These are phyloP conservation scores for Linum lewisii DNA, from an alignment of 345 rosid genomes.

Conservation along the genomic window DNA sequence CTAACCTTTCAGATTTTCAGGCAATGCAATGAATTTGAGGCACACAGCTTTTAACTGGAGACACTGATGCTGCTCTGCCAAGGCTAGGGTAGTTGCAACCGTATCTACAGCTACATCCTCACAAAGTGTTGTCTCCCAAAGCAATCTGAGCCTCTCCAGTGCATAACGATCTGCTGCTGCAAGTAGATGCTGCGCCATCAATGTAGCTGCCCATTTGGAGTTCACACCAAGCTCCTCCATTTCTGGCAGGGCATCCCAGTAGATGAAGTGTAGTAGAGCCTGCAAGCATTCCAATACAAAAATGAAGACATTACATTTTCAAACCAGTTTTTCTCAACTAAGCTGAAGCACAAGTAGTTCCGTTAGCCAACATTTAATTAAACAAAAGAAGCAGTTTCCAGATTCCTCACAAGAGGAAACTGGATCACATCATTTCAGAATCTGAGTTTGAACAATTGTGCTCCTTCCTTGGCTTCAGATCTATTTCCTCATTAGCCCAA, in stretches of 20 bases:
- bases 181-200: conserved; percentile 27
- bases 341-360: background rate
- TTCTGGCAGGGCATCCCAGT: conserved; percentile 25
- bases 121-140: conserved; percentile 23
- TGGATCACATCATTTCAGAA: background rate
- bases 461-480: background rate
- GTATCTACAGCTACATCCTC: conserved; percentile 26
- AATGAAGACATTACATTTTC: conserved; percentile 7
- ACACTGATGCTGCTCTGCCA: conserved; percentile 32
- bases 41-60: conserved; percentile 24
- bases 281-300: conserved; percentile 7
- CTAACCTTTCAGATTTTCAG: conserved; percentile 24
- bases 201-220: conserved; percentile 18
- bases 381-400: background rate
- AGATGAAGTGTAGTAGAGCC: conserved; percentile 26
- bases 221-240: conserved; percentile 18
- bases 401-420: background rate
- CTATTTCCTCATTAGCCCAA: conserved; percentile 5
- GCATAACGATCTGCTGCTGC: conserved; percentile 28
- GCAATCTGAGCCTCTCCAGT: conserved; percentile 25
- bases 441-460: background rate
- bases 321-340: background rate
- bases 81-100: conserved; percentile 26
- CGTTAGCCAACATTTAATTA: background rate
- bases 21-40: conserved; percentile 25